Percentiles rank a stretch among this genome's conserved stretches.
These are phyloP conservation scores for Boletus sensibilis DNA, from an alignment of 768 basidiomycete species.

Conservation along the genomic window DNA sequence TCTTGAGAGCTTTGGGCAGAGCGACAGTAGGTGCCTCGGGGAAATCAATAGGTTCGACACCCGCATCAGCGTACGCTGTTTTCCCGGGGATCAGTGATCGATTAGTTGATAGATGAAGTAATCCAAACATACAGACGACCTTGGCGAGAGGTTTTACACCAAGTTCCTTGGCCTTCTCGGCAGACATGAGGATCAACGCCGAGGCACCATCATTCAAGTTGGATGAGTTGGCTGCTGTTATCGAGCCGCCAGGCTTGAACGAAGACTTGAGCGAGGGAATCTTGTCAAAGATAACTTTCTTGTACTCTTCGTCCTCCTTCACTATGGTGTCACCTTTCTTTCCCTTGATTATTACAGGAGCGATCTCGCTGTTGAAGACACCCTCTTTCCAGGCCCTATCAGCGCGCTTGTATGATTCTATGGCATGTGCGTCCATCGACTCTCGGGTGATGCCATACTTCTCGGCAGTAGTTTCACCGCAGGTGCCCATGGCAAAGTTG, in stretches of 20 bases:
- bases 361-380: slow-evolving; percentile 83
- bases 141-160: slow-evolving; percentile 92
- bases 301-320: slow-evolving; percentile 97
- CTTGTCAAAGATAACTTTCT: slow-evolving; percentile 93
- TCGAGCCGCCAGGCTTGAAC: slow-evolving; percentile 85
- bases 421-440: slow-evolving; percentile 85
- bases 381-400: slow-evolving; percentile 88
- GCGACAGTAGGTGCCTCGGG: slow-evolving; percentile 92
- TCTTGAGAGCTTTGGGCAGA: slow-evolving; percentile 82
- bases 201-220: slow-evolving; percentile 95
- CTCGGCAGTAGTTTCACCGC: slow-evolving; percentile 82
- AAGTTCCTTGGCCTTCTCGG: slow-evolving; percentile 87
- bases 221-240: slow-evolving; percentile 97
- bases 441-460: slow-evolving; percentile 85
- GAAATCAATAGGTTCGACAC: slow-evolving; percentile 96
- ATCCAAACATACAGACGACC: slow-evolving; percentile 72
- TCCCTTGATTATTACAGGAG: slow-evolving; percentile 85
- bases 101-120: neutral
- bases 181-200: slow-evolving; percentile 92
- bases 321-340: slow-evolving; percentile 92
- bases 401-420: slow-evolving; percentile 93
- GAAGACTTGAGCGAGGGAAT: slow-evolving; percentile 84
- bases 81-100: slow-evolving; percentile 4
- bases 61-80: slow-evolving; percentile 93
- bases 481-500: slow-evolving; percentile 98